Percentiles rank a stretch among this genome's conserved stretches.
phyloP scores from a whole-genome alignment of 1,139 yeast species.

The Yamadazyma triangularis region DNA sequence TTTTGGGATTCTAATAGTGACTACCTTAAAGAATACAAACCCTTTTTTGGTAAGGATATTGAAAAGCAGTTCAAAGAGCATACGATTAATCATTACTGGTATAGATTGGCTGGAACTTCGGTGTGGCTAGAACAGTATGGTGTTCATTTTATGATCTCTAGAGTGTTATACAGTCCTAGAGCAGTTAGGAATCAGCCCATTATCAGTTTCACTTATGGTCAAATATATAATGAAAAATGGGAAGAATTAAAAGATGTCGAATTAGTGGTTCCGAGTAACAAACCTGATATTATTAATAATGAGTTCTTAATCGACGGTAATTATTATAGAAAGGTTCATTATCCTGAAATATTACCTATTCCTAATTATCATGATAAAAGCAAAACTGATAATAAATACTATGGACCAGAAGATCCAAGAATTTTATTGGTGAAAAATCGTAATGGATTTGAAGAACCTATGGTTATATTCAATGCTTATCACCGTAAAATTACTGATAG shows the following conservation, averaged over 20 bases:
- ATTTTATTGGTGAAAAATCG: conserved; percentile 27
- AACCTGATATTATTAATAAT: conserved; percentile 12
- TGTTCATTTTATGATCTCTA: conserved; percentile 28
- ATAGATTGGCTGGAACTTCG: conserved; percentile 27
- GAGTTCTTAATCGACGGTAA: conserved; percentile 11
- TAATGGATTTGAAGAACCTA: conserved; percentile 33
- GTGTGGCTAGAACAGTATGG: conserved; percentile 31
- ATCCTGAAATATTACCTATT: conserved; percentile 29
- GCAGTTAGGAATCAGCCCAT: conserved; percentile 19
- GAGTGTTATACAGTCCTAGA: conserved; percentile 21
- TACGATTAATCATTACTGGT: conserved; percentile 22
- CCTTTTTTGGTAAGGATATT: conserved; percentile 16
- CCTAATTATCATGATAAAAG: conserved; percentile 29
- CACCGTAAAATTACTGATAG: conserved; percentile 19
- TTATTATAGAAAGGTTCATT: conserved; percentile 17
- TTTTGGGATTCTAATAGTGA: conserved; percentile 8
- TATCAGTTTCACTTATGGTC: conserved; percentile 23
- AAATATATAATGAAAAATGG: conserved; percentile 26
- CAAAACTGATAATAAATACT: conserved; percentile 17
- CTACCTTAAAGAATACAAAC: conserved; percentile 15
- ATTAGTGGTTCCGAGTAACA: conserved; percentile 21
- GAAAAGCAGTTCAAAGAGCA: conserved; percentile 15
- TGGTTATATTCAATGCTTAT: conserved; percentile 29
- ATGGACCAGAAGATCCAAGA: conserved; percentile 45
- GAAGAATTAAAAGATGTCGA: conserved; percentile 18